phyloP scores from a whole-genome alignment of 2,329 filamentous ascomycete genomes.

The Kalaharituber pfeilii region DNA sequence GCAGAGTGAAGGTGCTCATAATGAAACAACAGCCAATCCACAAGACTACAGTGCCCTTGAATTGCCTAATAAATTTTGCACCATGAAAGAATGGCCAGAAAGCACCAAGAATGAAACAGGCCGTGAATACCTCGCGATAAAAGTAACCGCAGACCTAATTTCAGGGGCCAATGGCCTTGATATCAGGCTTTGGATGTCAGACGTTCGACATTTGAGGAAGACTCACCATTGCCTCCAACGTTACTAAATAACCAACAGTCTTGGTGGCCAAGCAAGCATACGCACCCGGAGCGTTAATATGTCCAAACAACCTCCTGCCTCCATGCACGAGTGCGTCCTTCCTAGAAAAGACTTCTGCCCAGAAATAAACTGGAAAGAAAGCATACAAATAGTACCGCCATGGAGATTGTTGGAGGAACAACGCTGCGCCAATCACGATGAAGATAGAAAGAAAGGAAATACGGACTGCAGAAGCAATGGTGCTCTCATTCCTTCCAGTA shows the following conservation, averaged over 20 bases:
- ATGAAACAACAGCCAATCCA: slow-evolving; percentile 62
- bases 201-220: background rate
- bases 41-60: slow-evolving; percentile 44
- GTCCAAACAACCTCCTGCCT: slow-evolving; percentile 48
- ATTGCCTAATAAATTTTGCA: slow-evolving; percentile 47
- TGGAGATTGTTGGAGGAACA: slow-evolving; percentile 64
- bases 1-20: slow-evolving; percentile 81
- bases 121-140: slow-evolving; percentile 68
- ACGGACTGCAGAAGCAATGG: slow-evolving; percentile 28
- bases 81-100: slow-evolving; percentile 69
- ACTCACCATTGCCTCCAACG: slow-evolving; percentile 51
- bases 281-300: slow-evolving; percentile 41
- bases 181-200: background rate
- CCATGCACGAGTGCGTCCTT: slow-evolving; percentile 53
- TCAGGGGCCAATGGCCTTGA: background rate
- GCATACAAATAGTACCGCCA: slow-evolving; percentile 78
- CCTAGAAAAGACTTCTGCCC: slow-evolving; percentile 82
- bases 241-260: slow-evolving; percentile 46
- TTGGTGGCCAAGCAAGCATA: slow-evolving; percentile 46
- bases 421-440: slow-evolving; percentile 58
- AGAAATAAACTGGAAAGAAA: slow-evolving; percentile 84
- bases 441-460: slow-evolving; percentile 52
- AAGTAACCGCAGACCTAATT: slow-evolving; percentile 50
- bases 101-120: slow-evolving; percentile 56
- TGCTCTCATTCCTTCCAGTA: background rate